Evolutionary conservation across 768 basidiomycete genomes (phyloP).

Genomic region (Dioszegia aurantiaca): DNA sequence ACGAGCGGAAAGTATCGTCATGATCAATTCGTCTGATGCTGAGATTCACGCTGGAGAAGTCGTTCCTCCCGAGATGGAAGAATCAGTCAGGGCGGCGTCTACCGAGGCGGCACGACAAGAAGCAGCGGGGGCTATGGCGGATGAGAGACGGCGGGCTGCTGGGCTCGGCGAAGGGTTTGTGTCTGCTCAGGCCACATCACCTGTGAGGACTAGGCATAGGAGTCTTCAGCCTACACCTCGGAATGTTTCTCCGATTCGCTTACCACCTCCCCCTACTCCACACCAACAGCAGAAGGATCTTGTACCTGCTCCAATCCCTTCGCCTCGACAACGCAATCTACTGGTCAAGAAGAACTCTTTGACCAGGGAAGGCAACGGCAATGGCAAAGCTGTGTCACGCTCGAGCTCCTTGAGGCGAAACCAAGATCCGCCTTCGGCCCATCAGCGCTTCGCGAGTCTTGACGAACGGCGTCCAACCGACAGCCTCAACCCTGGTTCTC

Average conservation of each 20-base stretch:
- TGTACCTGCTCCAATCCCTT: background rate
- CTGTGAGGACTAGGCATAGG: background rate
- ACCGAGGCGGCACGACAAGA: background rate
- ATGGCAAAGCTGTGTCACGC: background rate
- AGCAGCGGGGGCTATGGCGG: slow-evolving; percentile 9
- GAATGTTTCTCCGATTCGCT: background rate
- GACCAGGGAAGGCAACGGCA: background rate
- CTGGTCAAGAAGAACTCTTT: slow-evolving; percentile 17
- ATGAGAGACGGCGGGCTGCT: slow-evolving; percentile 3
- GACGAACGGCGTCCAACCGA: background rate
- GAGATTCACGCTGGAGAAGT: background rate
- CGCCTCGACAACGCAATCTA: slow-evolving; percentile 17
- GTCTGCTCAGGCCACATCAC: background rate
- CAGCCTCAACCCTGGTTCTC: background rate
- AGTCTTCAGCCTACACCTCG: background rate
- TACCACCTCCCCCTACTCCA: background rate
- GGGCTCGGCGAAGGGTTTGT: background rate
- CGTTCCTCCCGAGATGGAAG: background rate
- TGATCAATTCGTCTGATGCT: slow-evolving; percentile 7
- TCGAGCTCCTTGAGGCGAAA: background rate
- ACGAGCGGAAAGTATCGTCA: slow-evolving; percentile 6
- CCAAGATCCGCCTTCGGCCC: slow-evolving; percentile 1
- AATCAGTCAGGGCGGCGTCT: background rate
- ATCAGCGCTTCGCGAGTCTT: slow-evolving; percentile 10
- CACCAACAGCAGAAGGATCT: background rate